These are phyloP conservation scores for Penicillium tannophilum DNA, from an alignment of 495 filamentous ascomycete genomes.

Conservation along the genomic window DNA sequence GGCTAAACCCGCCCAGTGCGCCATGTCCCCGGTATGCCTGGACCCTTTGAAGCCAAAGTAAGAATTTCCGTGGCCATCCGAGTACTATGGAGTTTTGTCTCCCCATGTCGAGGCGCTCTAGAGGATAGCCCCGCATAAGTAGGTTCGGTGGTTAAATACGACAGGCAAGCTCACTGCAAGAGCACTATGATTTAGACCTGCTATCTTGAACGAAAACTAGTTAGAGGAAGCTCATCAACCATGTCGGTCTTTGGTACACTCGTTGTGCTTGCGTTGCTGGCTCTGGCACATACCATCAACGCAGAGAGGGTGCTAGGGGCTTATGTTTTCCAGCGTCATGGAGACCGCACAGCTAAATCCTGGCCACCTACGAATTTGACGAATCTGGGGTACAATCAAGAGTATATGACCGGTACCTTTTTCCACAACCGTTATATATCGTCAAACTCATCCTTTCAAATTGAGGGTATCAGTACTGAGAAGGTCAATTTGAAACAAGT, in stretches of 20 bases:
- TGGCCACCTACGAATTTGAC: conserved; percentile 42
- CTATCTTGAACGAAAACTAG: too few species aligned
- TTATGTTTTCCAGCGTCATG: conserved; percentile 24
- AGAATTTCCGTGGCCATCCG: not conserved
- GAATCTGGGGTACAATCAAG: conserved; percentile 55
- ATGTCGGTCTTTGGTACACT: conserved; percentile 3
- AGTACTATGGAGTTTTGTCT: not conserved
- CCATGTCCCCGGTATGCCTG: not conserved
- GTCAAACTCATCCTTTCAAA: conserved; percentile 42
- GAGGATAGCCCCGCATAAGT: too few species aligned
- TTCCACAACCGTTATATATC: conserved; percentile 60
- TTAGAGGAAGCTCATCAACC: not conserved
- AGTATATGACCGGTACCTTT: conserved; percentile 59
- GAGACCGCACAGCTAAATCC: conserved; percentile 19
- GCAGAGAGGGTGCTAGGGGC: conserved; percentile 18
- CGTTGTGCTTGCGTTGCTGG: not conserved
- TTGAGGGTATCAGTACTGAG: conserved; percentile 53
- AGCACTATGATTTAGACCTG: not conserved
- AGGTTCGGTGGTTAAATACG: not conserved
- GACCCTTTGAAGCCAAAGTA: not conserved
- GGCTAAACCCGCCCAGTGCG: not conserved
- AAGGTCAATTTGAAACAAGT: conserved; percentile 58
- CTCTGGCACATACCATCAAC: conserved; percentile 9
- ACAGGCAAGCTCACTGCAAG: too few species aligned
- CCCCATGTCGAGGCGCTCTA: too few species aligned